Conservation (phyloP, 345 rosid genomes). For the Salix koriyanagi region DNA sequence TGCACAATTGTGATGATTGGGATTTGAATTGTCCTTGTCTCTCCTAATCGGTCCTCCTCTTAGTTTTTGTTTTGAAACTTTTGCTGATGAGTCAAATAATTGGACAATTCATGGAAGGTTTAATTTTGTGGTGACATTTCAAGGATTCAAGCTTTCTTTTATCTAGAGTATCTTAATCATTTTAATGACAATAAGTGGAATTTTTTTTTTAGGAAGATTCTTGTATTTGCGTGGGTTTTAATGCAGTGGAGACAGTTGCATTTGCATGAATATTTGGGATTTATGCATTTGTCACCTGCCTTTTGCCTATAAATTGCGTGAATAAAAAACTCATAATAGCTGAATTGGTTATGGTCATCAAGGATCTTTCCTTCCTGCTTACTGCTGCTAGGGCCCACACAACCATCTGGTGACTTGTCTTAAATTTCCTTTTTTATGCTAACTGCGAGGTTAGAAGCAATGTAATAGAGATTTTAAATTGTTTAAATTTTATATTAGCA, state of each 20-base stretch:
- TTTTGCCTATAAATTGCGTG: background rate
- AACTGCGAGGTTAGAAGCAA: background rate
- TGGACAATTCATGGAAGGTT: background rate
- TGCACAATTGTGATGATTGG: background rate
- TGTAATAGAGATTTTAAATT: background rate
- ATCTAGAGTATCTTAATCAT: background rate
- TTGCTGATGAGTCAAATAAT: background rate
- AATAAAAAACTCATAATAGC: background rate
- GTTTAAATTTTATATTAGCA: background rate
- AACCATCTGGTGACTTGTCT: background rate
- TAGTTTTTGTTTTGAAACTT: background rate
- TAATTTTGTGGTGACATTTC: background rate
- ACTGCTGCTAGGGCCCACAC: background rate
- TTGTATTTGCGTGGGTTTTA: background rate
- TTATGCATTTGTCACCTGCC: background rate
- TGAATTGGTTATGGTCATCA: background rate
- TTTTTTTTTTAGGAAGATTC: background rate
- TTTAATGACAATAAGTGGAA: background rate
- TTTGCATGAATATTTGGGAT: background rate
- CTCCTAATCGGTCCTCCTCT: background rate
- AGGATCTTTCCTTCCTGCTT: background rate
- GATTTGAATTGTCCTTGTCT: background rate
- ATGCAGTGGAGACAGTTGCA: background rate
- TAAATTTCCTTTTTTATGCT: background rate
- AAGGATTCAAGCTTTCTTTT: background rate